Evolutionary conservation across 305 asterid species (phyloP).

Genomic region (Fraxinus angustifolia): DNA sequence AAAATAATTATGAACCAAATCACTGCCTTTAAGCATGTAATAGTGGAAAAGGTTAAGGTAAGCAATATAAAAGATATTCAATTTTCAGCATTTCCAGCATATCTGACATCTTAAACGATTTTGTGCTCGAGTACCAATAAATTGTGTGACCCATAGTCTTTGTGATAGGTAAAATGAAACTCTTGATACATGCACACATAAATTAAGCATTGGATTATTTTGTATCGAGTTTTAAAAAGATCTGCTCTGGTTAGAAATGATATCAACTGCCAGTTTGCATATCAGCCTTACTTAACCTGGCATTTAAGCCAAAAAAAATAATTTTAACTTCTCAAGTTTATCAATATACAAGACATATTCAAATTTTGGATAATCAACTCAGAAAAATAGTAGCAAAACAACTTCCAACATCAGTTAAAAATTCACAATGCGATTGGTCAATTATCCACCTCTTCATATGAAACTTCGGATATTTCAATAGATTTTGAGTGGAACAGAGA

Average conservation of each 20-base stretch:
- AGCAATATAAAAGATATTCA: background rate
- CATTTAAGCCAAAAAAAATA: background rate
- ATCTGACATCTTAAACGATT: background rate
- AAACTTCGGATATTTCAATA: slow-evolving; percentile 10
- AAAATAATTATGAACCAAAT: background rate
- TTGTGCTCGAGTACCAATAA: background rate
- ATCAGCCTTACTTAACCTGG: background rate
- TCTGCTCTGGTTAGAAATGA: background rate
- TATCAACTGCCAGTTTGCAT: background rate
- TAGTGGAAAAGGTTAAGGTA: background rate
- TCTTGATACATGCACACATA: background rate
- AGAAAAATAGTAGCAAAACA: background rate
- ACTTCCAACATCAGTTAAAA: background rate
- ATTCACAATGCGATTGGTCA: background rate
- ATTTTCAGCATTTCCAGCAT: background rate
- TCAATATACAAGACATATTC: background rate
- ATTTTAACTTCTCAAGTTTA: background rate
- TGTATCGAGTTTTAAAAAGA: background rate
- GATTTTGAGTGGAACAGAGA: background rate
- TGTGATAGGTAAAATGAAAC: background rate
- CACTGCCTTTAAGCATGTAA: background rate
- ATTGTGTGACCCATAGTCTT: background rate
- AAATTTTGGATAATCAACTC: background rate
- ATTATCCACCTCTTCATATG: background rate
- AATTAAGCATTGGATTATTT: background rate